Base-by-base conservation (phyloP, 2,329 filamentous ascomycete genomes). In the Hymenoscyphus albidus region DNA sequence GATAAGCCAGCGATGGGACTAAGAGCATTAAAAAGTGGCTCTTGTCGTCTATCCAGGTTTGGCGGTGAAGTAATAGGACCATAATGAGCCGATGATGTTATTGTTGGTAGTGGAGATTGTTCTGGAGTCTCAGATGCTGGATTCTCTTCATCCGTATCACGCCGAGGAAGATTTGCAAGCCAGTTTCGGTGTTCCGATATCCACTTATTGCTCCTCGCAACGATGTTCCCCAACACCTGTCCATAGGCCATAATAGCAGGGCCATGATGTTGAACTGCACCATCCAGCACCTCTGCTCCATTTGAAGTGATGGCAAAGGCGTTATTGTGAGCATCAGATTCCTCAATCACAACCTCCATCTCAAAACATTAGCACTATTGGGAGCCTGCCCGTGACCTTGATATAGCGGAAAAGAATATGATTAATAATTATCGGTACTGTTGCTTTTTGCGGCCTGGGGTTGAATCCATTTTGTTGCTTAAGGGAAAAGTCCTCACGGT, bases 111-210 rank as follows among this genome's bases (percentile, higher is more conserved):
- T 10, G 14, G 57, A 38, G 18, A 54, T 40, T 59, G 35, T 31
- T 57, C 2, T 44, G 59, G 54, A 12, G 39, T 16, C 16, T 35
- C 32, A 38, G 39, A 18, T 18, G 22, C 40, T 56, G 59, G 38
- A 2, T 40, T 32, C 3, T 22, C 13, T n/a, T 42, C 51, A 40
- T 57, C 54, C n/a, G 31, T 38, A 6, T 48, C 22, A 12, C 6
- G 61, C 31, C 40, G 55, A 4, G 61, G 63, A 14, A 68, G 42
- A n/a, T 64, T 66, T n/a, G 63, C 61, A 7, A 68, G 66, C 63
- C 67, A 70, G 32, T 67, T 44, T 65, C 65, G 67, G 59, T 68
- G 68, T 18, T 60, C 62, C 10, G 44, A 39, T 4, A 68, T 59
- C 31, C 65, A 62, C 14, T 64, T 48, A 32, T 70, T 70, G 18